Evolutionary conservation across 139 green algal species (phyloP), one percentile per base, ranked within the genome.

Genomic region (Micractinium conductrix): DNA sequence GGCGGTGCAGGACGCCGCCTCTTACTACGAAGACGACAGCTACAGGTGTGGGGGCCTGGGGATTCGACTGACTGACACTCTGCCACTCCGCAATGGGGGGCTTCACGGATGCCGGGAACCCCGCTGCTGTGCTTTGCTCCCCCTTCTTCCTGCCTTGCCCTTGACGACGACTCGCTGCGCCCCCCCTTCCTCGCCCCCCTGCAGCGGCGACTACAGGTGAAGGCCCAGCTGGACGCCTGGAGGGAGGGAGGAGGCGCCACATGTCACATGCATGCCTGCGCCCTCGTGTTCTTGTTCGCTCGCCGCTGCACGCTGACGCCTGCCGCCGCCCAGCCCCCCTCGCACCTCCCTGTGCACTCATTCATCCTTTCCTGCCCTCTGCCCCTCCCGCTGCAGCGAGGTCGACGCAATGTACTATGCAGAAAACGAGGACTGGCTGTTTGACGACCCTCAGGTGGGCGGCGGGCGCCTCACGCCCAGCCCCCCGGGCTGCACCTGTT

Each of bases 381-480:
- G 22, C 68, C 24, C 9, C 38, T 35, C 26, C 24, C 53, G 38
- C 28, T 44, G 65, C 65, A 72, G 65, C 35, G 65, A 38, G 7
- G 42, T 42, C 40, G 40, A 82, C 22, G 28, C 9, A 24, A 4
- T 8, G 19, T 37, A 82, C 3, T 72, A 72, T 40, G 65, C n/a
- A 4, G 33, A 40, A 33, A 12, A 44, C 10, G 33, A 73, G 19
- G 76, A 82, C 76, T 82, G 76, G 76, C 53, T 82, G 38, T 72
- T 82, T n/a, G 58, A 82, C 26, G 62, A 71, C 40, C 35, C 62
- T 4, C 53, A n/a, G 28, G 78, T n/a, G n/a, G n/a, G n/a, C n/a
- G n/a, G n/a, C n/a, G 74, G 42, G 38, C 71, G 50, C 35, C 22
- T 38, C 26, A 21, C 62, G 62, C 26, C 62, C 62, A 38, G 30